These are phyloP conservation scores for Ogataea zsoltii DNA, from an alignment of 805 yeast species.

Conservation along the genomic window DNA sequence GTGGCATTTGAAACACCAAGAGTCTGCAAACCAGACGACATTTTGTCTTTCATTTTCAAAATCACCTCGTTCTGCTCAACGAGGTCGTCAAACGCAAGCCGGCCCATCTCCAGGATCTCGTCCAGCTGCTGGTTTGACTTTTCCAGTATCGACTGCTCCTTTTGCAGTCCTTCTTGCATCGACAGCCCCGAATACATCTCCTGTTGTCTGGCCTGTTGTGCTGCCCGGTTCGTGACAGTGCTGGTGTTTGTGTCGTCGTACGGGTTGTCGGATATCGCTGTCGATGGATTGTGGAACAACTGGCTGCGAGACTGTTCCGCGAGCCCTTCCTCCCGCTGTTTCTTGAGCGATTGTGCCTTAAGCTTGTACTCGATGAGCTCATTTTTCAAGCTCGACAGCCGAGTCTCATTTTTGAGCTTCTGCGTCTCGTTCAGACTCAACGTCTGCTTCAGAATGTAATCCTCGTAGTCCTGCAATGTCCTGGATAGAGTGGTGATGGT, in stretches of 20 bases:
- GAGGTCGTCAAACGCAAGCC: conserved; percentile 78
- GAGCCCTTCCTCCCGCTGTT: conserved; percentile 52
- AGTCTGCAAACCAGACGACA: conserved; percentile 71
- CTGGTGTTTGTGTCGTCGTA: conserved; percentile 35
- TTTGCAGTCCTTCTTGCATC: conserved; percentile 63
- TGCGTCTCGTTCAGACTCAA: conserved; percentile 46
- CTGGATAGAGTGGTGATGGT: conserved; percentile 73
- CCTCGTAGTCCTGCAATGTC: conserved; percentile 56
- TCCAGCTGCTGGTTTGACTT: conserved; percentile 83
- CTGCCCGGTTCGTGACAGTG: conserved; percentile 23
- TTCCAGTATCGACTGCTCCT: conserved; percentile 63
- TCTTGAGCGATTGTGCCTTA: conserved; percentile 55
- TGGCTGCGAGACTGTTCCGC: conserved; percentile 51
- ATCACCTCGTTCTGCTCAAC: conserved; percentile 81
- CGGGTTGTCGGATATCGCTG: conserved; percentile 48
- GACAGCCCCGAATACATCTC: conserved; percentile 32
- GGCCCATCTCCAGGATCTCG: conserved; percentile 87
- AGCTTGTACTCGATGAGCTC: conserved; percentile 47
- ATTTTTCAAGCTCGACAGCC: conserved; percentile 58
- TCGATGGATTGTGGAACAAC: conserved; percentile 40
- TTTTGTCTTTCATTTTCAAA: conserved; percentile 56
- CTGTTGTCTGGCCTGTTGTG: conserved; percentile 15
- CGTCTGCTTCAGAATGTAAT: conserved; percentile 55
- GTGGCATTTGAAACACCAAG: conserved; percentile 87
- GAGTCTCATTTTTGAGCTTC: conserved; percentile 55